phyloP scores from a whole-genome alignment of 208 protist species.

The Jaenimonas drosophilae region DNA sequence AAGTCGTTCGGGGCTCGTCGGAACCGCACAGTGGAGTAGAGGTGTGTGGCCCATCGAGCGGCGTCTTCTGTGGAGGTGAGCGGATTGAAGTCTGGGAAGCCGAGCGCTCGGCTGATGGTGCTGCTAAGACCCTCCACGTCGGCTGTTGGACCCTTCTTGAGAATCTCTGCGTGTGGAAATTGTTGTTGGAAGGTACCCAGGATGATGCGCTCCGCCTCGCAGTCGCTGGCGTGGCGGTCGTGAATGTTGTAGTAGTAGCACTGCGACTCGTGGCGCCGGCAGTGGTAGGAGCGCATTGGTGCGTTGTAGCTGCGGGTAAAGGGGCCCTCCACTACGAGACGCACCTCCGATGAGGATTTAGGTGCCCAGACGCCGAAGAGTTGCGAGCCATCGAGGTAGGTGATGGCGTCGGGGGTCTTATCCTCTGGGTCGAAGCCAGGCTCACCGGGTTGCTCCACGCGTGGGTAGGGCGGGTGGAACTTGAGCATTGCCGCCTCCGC shows the following conservation, averaged over 20 bases:
- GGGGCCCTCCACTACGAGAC: slow-evolving; percentile 66
- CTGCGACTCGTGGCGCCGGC: slow-evolving; percentile 85
- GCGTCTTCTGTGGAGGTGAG: slow-evolving; percentile 61
- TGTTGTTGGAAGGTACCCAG: slow-evolving; percentile 41
- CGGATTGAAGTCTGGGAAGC: slow-evolving; percentile 56
- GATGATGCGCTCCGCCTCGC: slow-evolving; percentile 69
- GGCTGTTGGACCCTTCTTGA: not conserved
- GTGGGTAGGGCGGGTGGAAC: slow-evolving; percentile 91
- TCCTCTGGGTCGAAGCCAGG: slow-evolving; percentile 28
- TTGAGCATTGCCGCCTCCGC: slow-evolving; percentile 88
- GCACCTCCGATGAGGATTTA: slow-evolving; percentile 92
- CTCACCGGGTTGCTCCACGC: slow-evolving; percentile 17
- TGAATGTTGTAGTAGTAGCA: slow-evolving; percentile 93
- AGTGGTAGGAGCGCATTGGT: slow-evolving; percentile 49
- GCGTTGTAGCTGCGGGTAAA: slow-evolving; percentile 37
- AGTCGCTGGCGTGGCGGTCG: slow-evolving; percentile 78
- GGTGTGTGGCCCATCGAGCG: slow-evolving; percentile 51
- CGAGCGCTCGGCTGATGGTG: slow-evolving; percentile 38
- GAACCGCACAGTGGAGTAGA: slow-evolving; percentile 30
- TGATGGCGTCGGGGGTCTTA: slow-evolving; percentile 46
- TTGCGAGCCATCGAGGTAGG: slow-evolving; percentile 70
- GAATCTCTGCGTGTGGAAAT: slow-evolving; percentile 8
- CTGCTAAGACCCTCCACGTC: slow-evolving; percentile 27
- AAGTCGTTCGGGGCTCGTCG: slow-evolving; percentile 14
- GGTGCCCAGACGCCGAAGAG: slow-evolving; percentile 90